A percentile compares a stretch with the other conserved stretches of the same genome.
phyloP scores from a whole-genome alignment of 768 basidiomycete species.

The Trametes villosa region DNA sequence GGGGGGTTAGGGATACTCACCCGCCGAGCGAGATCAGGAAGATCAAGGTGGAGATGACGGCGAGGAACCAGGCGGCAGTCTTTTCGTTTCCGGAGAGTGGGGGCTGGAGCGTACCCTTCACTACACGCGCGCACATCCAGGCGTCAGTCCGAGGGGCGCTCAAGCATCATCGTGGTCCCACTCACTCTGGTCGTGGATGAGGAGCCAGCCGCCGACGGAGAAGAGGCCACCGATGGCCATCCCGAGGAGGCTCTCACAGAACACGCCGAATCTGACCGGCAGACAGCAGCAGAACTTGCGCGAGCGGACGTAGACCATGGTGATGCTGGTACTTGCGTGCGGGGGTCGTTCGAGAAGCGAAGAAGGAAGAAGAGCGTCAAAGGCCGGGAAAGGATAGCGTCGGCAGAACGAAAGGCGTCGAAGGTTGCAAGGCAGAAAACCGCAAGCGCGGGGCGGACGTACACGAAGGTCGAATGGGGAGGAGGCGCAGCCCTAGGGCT shows the following conservation, averaged over 20 bases:
- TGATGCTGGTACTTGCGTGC: conserved; percentile 12
- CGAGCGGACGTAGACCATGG: conserved; percentile 55
- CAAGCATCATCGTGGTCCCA: conserved; percentile 5
- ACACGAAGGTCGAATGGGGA: conserved; percentile 13
- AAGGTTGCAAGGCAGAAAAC: neutral
- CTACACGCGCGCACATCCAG: conserved; percentile 2
- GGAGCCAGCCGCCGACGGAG: conserved; percentile 50
- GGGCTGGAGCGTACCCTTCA: conserved; percentile 35
- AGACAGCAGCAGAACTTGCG: conserved; percentile 68
- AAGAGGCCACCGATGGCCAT: conserved; percentile 48
- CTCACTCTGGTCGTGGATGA: conserved; percentile 49
- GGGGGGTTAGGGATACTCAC: conserved; percentile 34
- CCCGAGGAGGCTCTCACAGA: conserved; percentile 54
- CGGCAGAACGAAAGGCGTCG: neutral
- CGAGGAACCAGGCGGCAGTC: conserved; percentile 51
- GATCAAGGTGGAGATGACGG: conserved; percentile 52
- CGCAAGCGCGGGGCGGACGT: conserved; percentile 7
- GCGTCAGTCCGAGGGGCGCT: neutral
- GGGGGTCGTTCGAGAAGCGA: neutral
- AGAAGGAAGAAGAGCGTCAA: neutral
- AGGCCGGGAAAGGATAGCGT: neutral
- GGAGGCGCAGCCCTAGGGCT: conserved; percentile 23
- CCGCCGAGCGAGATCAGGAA: conserved; percentile 54
- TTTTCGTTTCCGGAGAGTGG: conserved; percentile 43
- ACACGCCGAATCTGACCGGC: conserved; percentile 66